Base-by-base conservation (phyloP, 441 rosid species). In the Pelargonium myrrhifolium region DNA sequence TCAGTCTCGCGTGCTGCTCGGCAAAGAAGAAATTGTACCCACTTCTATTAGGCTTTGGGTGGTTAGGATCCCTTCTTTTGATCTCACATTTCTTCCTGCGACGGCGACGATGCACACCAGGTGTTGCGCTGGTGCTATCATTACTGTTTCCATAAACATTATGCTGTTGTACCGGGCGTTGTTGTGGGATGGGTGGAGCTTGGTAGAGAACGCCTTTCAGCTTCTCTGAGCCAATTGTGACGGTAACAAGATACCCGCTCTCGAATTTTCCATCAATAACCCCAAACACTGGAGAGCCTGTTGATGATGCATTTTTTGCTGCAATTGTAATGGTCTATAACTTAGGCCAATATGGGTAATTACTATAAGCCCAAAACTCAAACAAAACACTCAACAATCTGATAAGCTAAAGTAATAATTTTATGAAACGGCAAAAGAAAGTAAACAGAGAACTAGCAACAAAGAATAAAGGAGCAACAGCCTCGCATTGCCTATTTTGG, bases 11-110 rank as follows among this genome's bases (percentile, higher is more conserved):
- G 9, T 88, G 96, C 77, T 94, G 98, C 80, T 94, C 99, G 0
- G 91, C 89, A 61, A 94, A 94, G 81, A 89, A 94, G 88, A 94
- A 94, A 81, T 89, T 94, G 37, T 94, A 92, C 0, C 97, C 97
- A 35, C 98, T 94, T 80, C 97, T 80, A 68, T 89, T 94, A 0
- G 97, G 96, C 65, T 94, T 92, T 0, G 99, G 99, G 80, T 87
- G 97, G 74, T 83, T 84, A 35, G 98, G 99, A 78, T 94, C 99
- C 60, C 97, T 86, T 73, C 88, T 88, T 77, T 83, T 88, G 39
- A 92, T 94, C 83, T 88, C 97, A 0, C 81, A 84, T 79, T 88
- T 92, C 87, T 86, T 94, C 75, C 96, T 82, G 58, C 97, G 84
- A 4, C 87, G 82, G 15, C 87, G 88, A 2, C 92, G 88, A 58